phyloP scores from a whole-genome alignment of 2,329 filamentous ascomycete genomes.

The Fusarium incarnatum region DNA sequence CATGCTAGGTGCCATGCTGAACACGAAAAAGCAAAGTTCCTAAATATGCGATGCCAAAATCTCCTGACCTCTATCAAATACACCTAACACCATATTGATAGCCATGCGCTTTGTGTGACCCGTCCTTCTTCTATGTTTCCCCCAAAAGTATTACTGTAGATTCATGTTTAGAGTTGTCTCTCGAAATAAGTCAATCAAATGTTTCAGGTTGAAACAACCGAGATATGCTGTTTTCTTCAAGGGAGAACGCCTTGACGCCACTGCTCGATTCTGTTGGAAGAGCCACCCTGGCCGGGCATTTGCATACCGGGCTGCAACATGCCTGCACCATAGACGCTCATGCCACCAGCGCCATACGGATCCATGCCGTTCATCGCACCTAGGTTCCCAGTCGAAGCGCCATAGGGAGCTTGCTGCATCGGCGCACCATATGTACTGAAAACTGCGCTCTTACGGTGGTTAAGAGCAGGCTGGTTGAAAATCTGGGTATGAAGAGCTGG shows the following conservation, averaged over 20 bases:
- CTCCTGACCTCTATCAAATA: conserved; percentile 31
- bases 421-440: conserved; percentile 49
- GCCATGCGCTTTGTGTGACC: conserved; percentile 2
- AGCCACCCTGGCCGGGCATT: conserved; percentile 45
- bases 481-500: conserved; percentile 45
- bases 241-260: conserved; percentile 58
- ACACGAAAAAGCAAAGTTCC: conserved; percentile 22
- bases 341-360: conserved; percentile 39
- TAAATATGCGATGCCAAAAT: background rate
- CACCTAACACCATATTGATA: conserved; percentile 25
- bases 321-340: conserved; percentile 47
- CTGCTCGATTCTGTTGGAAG: conserved; percentile 55
- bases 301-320: conserved; percentile 47
- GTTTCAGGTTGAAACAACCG: background rate
- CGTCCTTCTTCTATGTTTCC: conserved; percentile 7
- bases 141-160: conserved; percentile 21
- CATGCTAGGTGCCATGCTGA: conserved; percentile 43
- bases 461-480: conserved; percentile 37
- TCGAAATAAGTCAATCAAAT: background rate
- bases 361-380: conserved; percentile 33
- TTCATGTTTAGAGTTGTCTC: background rate
- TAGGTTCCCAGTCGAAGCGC: conserved; percentile 41
- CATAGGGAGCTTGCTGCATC: conserved; percentile 43
- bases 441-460: conserved; percentile 49
- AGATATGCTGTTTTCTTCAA: conserved; percentile 27